phyloP scores from a whole-genome alignment of 163 green algal species.

The Chlamydomonas reinhardtii region DNA sequence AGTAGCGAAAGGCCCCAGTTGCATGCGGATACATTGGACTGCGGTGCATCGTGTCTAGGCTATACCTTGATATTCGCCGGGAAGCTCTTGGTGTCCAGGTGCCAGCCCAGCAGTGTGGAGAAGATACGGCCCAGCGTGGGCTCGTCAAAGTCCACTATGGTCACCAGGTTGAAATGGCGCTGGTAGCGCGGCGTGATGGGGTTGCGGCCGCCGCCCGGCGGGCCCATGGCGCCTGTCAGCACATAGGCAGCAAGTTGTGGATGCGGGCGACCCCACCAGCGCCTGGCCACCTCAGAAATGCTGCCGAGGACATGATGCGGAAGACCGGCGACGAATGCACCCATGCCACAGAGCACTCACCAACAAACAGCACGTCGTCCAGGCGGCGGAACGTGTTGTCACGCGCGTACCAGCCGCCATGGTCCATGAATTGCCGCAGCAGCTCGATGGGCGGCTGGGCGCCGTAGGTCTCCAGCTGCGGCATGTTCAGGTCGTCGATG shows the following conservation, averaged over 20 bases:
- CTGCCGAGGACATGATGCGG: too few species aligned
- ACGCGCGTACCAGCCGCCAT: slow-evolving; percentile 79
- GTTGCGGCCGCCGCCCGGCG: slow-evolving; percentile 76
- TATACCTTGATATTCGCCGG: slow-evolving; percentile 57
- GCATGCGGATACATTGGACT: too few species aligned
- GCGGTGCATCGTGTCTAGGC: too few species aligned
- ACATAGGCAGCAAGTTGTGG: too few species aligned
- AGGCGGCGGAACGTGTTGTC: slow-evolving; percentile 82
- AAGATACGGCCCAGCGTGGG: slow-evolving; percentile 78
- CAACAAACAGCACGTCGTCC: slow-evolving; percentile 78
- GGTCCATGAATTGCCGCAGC: slow-evolving; percentile 83
- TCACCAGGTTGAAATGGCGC: slow-evolving; percentile 81
- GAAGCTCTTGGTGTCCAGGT: slow-evolving; percentile 59
- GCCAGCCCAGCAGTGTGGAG: slow-evolving; percentile 79
- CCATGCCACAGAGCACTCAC: too few species aligned
- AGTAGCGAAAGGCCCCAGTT: too few species aligned
- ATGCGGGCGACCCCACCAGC: too few species aligned
- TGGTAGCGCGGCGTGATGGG: slow-evolving; percentile 77
- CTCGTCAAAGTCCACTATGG: slow-evolving; percentile 73
- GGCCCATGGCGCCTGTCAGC: slow-evolving; percentile 72
- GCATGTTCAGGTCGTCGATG: slow-evolving; percentile 91
- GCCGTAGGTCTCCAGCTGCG: slow-evolving; percentile 78
- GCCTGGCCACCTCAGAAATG: too few species aligned
- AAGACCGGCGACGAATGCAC: too few species aligned
- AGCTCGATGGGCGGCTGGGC: slow-evolving; percentile 86